Evolutionary conservation across 371 early-diverging fungal genomes (phyloP), one percentile per base, ranked within the genome.

Genomic region (Catenaria anguillulae): DNA sequence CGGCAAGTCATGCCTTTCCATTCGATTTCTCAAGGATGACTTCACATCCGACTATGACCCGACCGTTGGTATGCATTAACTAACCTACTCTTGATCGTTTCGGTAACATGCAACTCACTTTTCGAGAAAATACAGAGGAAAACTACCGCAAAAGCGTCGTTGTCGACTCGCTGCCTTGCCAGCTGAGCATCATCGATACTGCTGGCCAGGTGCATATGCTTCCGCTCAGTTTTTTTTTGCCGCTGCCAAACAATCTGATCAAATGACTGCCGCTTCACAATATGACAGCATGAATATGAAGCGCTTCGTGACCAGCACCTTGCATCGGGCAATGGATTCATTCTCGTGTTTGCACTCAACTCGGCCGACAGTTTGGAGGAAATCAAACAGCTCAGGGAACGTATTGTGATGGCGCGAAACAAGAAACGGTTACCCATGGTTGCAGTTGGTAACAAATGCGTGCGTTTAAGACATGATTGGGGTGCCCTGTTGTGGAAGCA

Each of bases 1-100:
- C 42, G 80, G 80, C n/a, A 80, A 80, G 58, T 80, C 80, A 17
- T 78, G 78, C 70, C 60, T 80, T 55, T 77, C 78, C 29, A 74
- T 78, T 1, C 71, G 80, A 48, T 80, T 78, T 60, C 67, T 80
- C 37, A 78, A 78, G 58, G 78, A 80, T 66, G 78, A 78, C 62
- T 80, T 80, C 61, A 70, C 72, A 43, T 71, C 67, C 65, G 80
- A 80, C 35, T 80, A 80, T 62, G 77, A 77, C 56, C 79, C 77
- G 23, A 79, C 79, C 17, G 73, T 78, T 26, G 77, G 77, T 75
- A 45, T 17, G n/a, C n/a, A n/a, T n/a, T n/a, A n/a, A n/a, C n/a
- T n/a, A n/a, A n/a, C n/a, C n/a, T n/a, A n/a, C n/a, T n/a, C n/a
- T n/a, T n/a, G n/a, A n/a, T n/a, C n/a, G n/a, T n/a, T n/a, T n/a